These are phyloP conservation scores for Penicillium canariense DNA, from an alignment of 495 filamentous ascomycete species.

Conservation along the genomic window DNA sequence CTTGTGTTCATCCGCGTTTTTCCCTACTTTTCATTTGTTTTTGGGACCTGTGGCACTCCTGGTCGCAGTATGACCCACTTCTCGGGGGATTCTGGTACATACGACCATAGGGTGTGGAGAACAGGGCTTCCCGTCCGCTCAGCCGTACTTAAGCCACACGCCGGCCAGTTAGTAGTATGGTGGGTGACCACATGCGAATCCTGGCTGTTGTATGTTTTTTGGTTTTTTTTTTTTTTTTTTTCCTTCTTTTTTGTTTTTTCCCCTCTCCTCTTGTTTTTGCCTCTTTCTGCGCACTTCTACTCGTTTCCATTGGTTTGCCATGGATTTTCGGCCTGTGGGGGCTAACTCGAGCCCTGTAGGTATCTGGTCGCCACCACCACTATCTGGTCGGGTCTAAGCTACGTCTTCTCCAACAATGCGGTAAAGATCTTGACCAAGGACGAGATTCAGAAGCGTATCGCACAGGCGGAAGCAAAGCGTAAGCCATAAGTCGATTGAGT, in stretches of 20 bases:
- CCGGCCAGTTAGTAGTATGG: conserved; percentile 49
- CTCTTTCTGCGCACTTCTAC: conserved; percentile 9
- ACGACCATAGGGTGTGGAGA: conserved; percentile 51
- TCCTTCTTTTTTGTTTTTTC: conserved; percentile 9
- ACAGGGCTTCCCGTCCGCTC: conserved; percentile 50
- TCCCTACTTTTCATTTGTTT: neutral
- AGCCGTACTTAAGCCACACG: conserved; percentile 52
- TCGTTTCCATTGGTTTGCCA: neutral
- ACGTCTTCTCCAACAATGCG: conserved; percentile 76
- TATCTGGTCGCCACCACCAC: conserved; percentile 78
- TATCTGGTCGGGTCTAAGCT: conserved; percentile 80
- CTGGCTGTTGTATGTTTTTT: conserved; percentile 43
- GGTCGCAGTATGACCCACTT: conserved; percentile 13
- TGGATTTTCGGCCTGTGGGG: neutral
- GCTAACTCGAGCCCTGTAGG: conserved; percentile 20
- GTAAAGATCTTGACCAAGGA: conserved; percentile 71
- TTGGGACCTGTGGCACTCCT: neutral
- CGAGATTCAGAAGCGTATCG: conserved; percentile 40
- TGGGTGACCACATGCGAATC: conserved; percentile 52
- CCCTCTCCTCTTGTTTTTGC: neutral
- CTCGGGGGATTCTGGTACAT: conserved; percentile 26
- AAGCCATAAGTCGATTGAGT: neutral
- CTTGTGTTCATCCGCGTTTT: conserved; percentile 1
- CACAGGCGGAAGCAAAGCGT: conserved; percentile 31
- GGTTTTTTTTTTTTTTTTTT: conserved; percentile 7